These are phyloP conservation scores for Glaciozyma antarctica DNA, from an alignment of 768 basidiomycete genomes.

Conservation along the genomic window DNA sequence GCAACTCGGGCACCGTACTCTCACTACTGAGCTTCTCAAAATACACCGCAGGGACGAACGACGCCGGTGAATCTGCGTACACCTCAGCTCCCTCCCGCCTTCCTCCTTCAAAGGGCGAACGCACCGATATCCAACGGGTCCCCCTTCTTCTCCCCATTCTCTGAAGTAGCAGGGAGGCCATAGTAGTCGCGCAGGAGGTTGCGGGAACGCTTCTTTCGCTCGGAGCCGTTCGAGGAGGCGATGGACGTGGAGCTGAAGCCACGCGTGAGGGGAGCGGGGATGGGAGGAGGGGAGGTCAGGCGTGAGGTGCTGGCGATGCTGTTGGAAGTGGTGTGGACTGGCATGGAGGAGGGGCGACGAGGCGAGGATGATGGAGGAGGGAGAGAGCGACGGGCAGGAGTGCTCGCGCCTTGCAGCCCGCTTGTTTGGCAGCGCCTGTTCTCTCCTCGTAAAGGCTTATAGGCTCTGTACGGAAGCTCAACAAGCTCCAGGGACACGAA, in stretches of 20 bases:
- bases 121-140: constrained; percentile 63
- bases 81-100: background rate
- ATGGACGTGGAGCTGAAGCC: background rate
- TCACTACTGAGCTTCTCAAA: constrained; percentile 8
- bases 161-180: constrained; percentile 65
- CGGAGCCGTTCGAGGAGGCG: background rate
- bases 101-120: background rate
- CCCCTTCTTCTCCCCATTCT: constrained; percentile 37
- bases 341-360: too few relatives aligned
- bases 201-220: constrained; percentile 52
- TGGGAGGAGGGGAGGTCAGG: too few relatives aligned
- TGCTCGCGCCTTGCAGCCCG: too few relatives aligned
- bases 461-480: too few relatives aligned
- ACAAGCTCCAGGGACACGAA: too few relatives aligned
- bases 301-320: too few relatives aligned
- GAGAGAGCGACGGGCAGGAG: too few relatives aligned
- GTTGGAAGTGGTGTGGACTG: too few relatives aligned
- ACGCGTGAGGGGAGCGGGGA: background rate
- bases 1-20: constrained; percentile 40
- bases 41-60: constrained; percentile 6
- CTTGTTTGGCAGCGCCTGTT: too few relatives aligned
- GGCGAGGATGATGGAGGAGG: too few relatives aligned
- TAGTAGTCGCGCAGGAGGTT: constrained; percentile 79
- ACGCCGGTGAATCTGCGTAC: constrained; percentile 4
- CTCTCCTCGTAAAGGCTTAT: too few relatives aligned